Evolutionary conservation across 1,139 yeast species (phyloP).

Genomic region (Blastobotrys raffinosifermentans): DNA sequence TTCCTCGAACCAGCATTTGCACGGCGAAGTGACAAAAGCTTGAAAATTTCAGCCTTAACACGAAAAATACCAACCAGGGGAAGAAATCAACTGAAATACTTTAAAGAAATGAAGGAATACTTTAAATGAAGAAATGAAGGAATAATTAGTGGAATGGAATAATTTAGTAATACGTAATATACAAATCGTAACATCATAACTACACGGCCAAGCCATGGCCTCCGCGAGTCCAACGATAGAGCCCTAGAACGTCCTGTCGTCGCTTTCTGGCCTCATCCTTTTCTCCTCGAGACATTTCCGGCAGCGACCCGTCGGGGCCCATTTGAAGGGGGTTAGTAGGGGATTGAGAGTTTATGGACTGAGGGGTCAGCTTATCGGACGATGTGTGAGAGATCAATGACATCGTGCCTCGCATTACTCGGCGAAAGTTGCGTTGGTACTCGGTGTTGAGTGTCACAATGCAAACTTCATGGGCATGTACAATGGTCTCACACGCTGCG

Average conservation of each 20-base stretch:
- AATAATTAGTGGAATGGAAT: too few relatives aligned
- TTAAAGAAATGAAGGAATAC: too few relatives aligned
- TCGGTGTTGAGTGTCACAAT: conserved; percentile 30
- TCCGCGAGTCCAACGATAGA: conserved; percentile 30
- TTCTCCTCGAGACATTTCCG: conserved; percentile 1
- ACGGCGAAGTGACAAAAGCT: too few relatives aligned
- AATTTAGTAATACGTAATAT: too few relatives aligned
- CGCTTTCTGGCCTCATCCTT: conserved; percentile 22
- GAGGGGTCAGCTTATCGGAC: conserved; percentile 6
- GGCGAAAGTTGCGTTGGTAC: conserved; percentile 30
- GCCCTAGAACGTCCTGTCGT: conserved; percentile 26
- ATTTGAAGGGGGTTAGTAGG: conserved; percentile 2
- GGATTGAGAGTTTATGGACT: conserved; percentile 1
- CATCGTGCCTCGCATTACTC: conserved; percentile 29
- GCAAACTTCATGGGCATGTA: conserved; percentile 32
- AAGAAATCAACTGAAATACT: too few relatives aligned
- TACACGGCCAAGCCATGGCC: conserved; percentile 30
- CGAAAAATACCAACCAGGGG: too few relatives aligned
- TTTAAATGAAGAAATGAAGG: too few relatives aligned
- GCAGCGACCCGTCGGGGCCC: conserved; percentile 1
- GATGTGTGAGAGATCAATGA: conserved; percentile 13
- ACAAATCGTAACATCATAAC: too few relatives aligned
- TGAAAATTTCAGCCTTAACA: too few relatives aligned
- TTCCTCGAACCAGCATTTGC: too few relatives aligned
- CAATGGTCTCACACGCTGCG: conserved; percentile 29